Evolutionary conservation across 352 stramenopile species (phyloP), one percentile per base, ranked within the genome.

Genomic region (Phytophthora ramorum): DNA sequence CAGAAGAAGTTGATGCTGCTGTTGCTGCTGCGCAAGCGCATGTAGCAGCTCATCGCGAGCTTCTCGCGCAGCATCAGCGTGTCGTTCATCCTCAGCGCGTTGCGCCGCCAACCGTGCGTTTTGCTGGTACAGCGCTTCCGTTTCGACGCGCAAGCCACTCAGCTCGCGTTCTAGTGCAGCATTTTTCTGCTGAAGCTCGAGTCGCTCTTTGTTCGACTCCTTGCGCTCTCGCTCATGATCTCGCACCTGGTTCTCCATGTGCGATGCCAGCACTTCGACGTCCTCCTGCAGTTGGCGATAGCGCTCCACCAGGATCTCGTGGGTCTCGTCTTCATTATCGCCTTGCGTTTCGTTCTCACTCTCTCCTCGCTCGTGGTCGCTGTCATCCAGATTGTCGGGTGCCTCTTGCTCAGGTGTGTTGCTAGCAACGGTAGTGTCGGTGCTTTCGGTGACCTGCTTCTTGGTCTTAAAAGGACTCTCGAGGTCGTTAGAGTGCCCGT

Each of bases 241-340:
- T 44, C 52, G 58, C 19, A 72, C 73, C 34, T 87, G 78, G 17
- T 67, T 61, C 44, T 91, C 76, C 44, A 89, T 55, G 34, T 91
- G 83, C 7, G 71, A 66, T 12, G 73, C 83, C 9, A 91, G 67
- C 24, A 90, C 75, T 35, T 86, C 72, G 1, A 91, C 48, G 55
- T 91, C 80, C 44, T 81, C 69, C 58, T 81, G 72, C 2, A 91
- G 75, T 60, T 89, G 78, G n/a, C 59, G 49, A 46, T 58, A 75
- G 4, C 66, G 69, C 50, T 56, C 43, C 37, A 17, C 13, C 13
- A 64, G 66, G 43, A 45, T 51, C 13, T 51, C 64, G 30, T 49
- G 44, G 17, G 38, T 68, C 38, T 59, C 53, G 2, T 68, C 47
- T 14, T 66, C 50, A 10, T 64, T 53, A n/a, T 22, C 26, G 14